Evolutionary conservation across 805 yeast species (phyloP).

Genomic region (Lipomyces yamadae): DNA sequence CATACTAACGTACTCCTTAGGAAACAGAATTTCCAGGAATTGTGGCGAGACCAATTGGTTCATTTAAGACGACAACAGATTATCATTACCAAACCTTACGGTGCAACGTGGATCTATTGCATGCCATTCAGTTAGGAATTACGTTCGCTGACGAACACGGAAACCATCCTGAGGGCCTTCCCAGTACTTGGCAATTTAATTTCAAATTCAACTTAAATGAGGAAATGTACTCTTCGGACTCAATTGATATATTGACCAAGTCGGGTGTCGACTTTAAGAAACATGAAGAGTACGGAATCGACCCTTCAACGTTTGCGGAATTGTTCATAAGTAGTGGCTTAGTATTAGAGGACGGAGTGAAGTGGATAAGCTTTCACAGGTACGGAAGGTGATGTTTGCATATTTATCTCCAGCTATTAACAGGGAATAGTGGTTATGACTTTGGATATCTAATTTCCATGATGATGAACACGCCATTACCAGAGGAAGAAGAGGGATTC

Average conservation of each 20-base stretch:
- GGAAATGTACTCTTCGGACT: slow-evolving; percentile 88
- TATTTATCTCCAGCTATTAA: background rate
- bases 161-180: slow-evolving; percentile 65
- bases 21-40: slow-evolving; percentile 97
- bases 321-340: slow-evolving; percentile 84
- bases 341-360: slow-evolving; percentile 67
- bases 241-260: slow-evolving; percentile 75
- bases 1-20: slow-evolving; percentile 56
- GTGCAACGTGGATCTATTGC: slow-evolving; percentile 83
- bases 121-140: slow-evolving; percentile 84
- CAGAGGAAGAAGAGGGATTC: slow-evolving; percentile 78
- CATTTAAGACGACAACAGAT: slow-evolving; percentile 84
- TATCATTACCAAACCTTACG: slow-evolving; percentile 96
- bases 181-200: slow-evolving; percentile 96
- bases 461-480: slow-evolving; percentile 75
- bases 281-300: slow-evolving; percentile 78
- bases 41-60: slow-evolving; percentile 93
- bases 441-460: slow-evolving; percentile 84
- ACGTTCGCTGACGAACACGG: slow-evolving; percentile 73
- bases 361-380: slow-evolving; percentile 89
- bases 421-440: slow-evolving; percentile 73
- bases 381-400: slow-evolving; percentile 35
- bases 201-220: slow-evolving; percentile 71
- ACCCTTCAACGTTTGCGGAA: slow-evolving; percentile 79
- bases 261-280: slow-evolving; percentile 81